Base-by-base conservation (phyloP, 1,284 basidiomycete species). In the Rhodotorula sp. region DNA sequence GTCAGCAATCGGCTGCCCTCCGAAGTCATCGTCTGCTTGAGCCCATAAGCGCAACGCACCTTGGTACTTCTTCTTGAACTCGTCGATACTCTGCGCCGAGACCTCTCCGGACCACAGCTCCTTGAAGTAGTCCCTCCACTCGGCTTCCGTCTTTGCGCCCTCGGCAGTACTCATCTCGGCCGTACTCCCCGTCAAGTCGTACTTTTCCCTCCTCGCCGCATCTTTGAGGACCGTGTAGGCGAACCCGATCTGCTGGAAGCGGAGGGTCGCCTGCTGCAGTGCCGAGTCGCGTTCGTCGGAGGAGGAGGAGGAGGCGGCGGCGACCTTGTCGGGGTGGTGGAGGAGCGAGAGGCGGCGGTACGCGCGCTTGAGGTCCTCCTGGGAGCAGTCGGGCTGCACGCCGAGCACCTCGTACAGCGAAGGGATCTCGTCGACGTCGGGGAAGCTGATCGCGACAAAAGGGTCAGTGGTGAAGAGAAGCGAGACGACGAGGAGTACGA, bases 71-170 rank as follows among this genome's bases (percentile, higher is more conserved):
- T 87, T 87, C 85, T 92, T 94, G 86, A 94, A 87, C 78, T 95
- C 90, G 77, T 95, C 92, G 58, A 97, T 84, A 78, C 88, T 90
- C 72, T 87, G 88, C 75, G 88, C 87, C 67, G 92, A 95, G 26
- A 95, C 90, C 62, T 79, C 74, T 15, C 76, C 78, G 59, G 87
- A 85, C 76, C 95, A 97, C 77, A 97, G 82, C 68, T 90, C 89
- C 79, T 90, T 88, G 78, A 97, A 97, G 82, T 97, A 97, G 23
- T 89, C 86, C 76, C 93, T 91, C 94, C 94, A 97, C 7, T 92
- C 92, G 70, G 87, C 90, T 75, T 91, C 91, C 8, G 87, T 91
- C n/a, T 85, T 85, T 23, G 83, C 86, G 62, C 89, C 79, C 61
- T 88, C 89, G n/a, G 73, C 78, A 34, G 34, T 34, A 68, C 83